These are phyloP conservation scores for Globisporangium radiosum DNA, from an alignment of 352 stramenopile species.

Conservation along the genomic window DNA sequence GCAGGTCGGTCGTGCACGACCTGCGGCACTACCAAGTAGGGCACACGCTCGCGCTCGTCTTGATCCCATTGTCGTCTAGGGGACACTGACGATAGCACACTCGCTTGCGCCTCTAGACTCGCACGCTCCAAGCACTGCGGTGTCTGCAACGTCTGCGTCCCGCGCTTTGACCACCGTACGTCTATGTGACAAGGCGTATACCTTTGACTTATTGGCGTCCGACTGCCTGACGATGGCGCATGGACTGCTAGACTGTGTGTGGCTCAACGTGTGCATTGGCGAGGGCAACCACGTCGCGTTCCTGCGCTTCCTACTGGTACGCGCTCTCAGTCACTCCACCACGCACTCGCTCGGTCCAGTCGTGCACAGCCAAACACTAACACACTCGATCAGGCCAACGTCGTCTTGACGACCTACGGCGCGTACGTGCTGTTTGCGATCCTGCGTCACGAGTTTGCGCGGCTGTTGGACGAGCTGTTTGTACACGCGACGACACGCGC, in stretches of 20 bases:
- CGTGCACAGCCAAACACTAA: too few species aligned
- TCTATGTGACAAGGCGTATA: background rate
- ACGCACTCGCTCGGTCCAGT: too few species aligned
- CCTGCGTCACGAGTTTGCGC: slow-evolving; percentile 32
- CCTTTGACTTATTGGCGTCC: background rate
- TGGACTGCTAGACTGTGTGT: slow-evolving; percentile 31
- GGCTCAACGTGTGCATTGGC: slow-evolving; percentile 61
- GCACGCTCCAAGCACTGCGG: slow-evolving; percentile 67
- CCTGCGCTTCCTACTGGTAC: slow-evolving; percentile 46
- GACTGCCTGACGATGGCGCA: too few species aligned
- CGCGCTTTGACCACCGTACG: slow-evolving; percentile 58
- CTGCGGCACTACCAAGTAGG: slow-evolving; percentile 44
- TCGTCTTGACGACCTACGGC: slow-evolving; percentile 41
- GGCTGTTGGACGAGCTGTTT: slow-evolving; percentile 34
- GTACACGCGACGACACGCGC: slow-evolving; percentile 27
- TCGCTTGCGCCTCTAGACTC: slow-evolving; percentile 16
- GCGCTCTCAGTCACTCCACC: background rate
- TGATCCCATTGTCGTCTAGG: background rate
- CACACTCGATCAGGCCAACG: slow-evolving; percentile 29
- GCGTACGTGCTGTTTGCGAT: slow-evolving; percentile 41
- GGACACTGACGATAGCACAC: too few species aligned
- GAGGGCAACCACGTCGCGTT: slow-evolving; percentile 56
- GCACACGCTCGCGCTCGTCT: too few species aligned
- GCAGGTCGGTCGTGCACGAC: slow-evolving; percentile 27
- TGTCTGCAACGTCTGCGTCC: slow-evolving; percentile 56